Evolutionary conservation across 495 filamentous ascomycete species (phyloP), one percentile per base, ranked within the genome.

Genomic region (Hypoxylon fuscum): DNA sequence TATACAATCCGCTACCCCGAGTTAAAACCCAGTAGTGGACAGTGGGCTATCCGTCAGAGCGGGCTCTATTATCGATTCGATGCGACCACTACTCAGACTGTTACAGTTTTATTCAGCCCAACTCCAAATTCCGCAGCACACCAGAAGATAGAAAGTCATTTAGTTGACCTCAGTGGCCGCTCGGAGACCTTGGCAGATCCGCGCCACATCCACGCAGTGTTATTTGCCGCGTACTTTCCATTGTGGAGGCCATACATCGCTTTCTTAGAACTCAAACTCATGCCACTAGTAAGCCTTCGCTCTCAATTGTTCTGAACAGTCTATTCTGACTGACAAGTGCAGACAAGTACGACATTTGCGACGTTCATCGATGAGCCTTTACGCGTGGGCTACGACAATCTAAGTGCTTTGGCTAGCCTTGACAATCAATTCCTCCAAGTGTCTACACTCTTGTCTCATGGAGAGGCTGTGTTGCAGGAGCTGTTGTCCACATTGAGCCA

Each of bases 21-120:
- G 43, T 55, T 70, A 29, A 79, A 79, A 34, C 12, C 53, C 6
- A 44, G 55, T 10, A 56, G 62, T 1, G 64, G 72, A 10, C 57
- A 65, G 12, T 81, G 79, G 79, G 66, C 65, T 5, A 69, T 79
- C 29, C 77, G 79, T 10, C 79, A 80, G 51, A 79, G 64, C 5
- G 77, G 76, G 0, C 49, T 81, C 3, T 81, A 77, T 56, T 78
- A 79, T 27, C 72, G 71, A 53, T 72, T 69, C 43, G 63, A 77
- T 29, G 17, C 47, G 3, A 17, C 22, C 12, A 76, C 62, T 7
- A 57, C 51, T 29, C 69, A 72, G 37, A 69, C 64, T 9, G 51
- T 70, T n/a, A 77, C 63, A 27, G 55, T 80, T 0, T 53, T 78
- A 14, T 54, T 81, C 35, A 74, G 74, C 54, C 76, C 79, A 43